Evolutionary conservation across 192 early-diverging fungal species (phyloP).

Genomic region (Chytriomyces hyalinus): DNA sequence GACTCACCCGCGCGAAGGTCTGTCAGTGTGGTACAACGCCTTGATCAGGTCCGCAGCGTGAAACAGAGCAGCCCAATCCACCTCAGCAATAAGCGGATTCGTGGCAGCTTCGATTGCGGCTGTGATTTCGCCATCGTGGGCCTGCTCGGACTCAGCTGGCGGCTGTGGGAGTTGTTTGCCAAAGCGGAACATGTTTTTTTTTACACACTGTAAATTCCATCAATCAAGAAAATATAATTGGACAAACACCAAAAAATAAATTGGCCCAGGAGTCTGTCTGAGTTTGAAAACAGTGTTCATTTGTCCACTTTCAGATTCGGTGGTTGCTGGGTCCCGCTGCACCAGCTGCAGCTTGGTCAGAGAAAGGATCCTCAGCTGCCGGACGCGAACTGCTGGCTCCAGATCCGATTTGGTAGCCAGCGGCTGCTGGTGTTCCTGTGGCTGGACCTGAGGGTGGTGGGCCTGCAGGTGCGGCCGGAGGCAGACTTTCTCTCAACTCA

Average conservation of each 20-base stretch:
- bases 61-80: constrained; percentile 18
- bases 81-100: background rate
- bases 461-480: background rate
- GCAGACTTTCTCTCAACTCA: background rate
- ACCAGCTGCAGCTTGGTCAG: background rate
- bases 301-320: background rate
- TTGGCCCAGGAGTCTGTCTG: too few species aligned
- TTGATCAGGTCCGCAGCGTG: constrained; percentile 13
- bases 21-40: background rate
- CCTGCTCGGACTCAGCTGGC: too few species aligned
- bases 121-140: too few species aligned
- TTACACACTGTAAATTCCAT: too few species aligned
- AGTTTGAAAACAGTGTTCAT: too few species aligned
- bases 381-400: background rate
- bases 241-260: too few species aligned
- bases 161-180: too few species aligned
- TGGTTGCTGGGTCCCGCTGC: background rate
- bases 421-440: too few species aligned
- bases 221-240: too few species aligned
- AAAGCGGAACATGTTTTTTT: too few species aligned
- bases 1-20: background rate
- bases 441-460: background rate
- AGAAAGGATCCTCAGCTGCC: background rate
- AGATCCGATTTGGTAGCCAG: background rate
- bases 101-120: background rate